Evolutionary conservation across 2,329 filamentous ascomycete species (phyloP).

Genomic region (Coniochaeta pulveracea): DNA sequence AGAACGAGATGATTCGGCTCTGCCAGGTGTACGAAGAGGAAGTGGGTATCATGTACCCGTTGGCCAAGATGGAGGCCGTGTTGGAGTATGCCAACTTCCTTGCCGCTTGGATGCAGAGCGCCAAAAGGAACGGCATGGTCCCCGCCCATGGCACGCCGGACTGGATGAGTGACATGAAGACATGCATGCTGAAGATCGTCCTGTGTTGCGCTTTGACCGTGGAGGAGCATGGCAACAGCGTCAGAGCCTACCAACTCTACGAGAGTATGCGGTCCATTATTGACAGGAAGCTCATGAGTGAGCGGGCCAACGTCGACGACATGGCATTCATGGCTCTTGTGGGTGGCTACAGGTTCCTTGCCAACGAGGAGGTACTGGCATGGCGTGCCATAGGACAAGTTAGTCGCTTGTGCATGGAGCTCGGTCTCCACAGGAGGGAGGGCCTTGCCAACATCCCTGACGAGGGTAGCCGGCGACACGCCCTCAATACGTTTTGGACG

Average conservation of each 20-base stretch:
- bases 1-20: slow-evolving; percentile 69
- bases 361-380: slow-evolving; percentile 73
- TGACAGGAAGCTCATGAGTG: slow-evolving; percentile 52
- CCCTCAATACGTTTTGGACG: slow-evolving; percentile 72
- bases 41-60: slow-evolving; percentile 84
- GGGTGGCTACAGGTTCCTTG: slow-evolving; percentile 67
- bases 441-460: slow-evolving; percentile 59
- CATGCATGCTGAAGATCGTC: slow-evolving; percentile 71
- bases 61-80: slow-evolving; percentile 63
- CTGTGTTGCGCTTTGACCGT: slow-evolving; percentile 68
- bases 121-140: slow-evolving; percentile 21
- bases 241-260: slow-evolving; percentile 62
- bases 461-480: slow-evolving; percentile 55
- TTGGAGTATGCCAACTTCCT: slow-evolving; percentile 60
- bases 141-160: slow-evolving; percentile 21
- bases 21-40: slow-evolving; percentile 80
- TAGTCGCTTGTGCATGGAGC: slow-evolving; percentile 64
- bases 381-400: slow-evolving; percentile 84
- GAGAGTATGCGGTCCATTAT: slow-evolving; percentile 62
- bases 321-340: slow-evolving; percentile 40
- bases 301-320: slow-evolving; percentile 32
- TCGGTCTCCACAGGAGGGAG: slow-evolving; percentile 73
- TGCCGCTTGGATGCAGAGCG: slow-evolving; percentile 57
- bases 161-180: slow-evolving; percentile 36
- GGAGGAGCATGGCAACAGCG: slow-evolving; percentile 69